phyloP scores from a whole-genome alignment of 305 asterid species.

The Solanum hybrid region DNA sequence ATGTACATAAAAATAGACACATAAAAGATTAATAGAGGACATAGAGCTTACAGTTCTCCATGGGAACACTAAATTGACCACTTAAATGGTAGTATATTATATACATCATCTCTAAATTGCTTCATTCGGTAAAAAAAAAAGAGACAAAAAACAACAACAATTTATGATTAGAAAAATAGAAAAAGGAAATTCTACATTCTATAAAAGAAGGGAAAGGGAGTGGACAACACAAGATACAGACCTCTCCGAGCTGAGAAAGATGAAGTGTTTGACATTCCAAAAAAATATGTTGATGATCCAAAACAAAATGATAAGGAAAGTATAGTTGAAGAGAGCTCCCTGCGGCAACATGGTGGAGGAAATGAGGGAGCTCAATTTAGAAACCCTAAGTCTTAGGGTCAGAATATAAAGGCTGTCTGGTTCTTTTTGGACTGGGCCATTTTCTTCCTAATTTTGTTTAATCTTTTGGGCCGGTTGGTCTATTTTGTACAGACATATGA shows the following conservation, averaged over 20 bases:
- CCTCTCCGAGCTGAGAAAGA: neutral
- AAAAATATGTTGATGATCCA: neutral
- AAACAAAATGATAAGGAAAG: too few species aligned
- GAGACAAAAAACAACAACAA: neutral
- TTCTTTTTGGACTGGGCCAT: neutral
- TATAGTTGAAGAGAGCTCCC: neutral
- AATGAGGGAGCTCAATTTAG: neutral
- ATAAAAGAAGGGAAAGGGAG: neutral
- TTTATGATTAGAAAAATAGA: neutral
- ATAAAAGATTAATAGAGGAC: neutral
- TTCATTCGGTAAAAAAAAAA: too few species aligned
- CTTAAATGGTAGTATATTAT: neutral
- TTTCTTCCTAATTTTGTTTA: neutral
- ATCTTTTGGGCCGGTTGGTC: neutral
- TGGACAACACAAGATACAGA: neutral
- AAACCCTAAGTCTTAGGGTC: neutral
- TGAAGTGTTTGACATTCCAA: neutral
- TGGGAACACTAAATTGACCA: neutral
- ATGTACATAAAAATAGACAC: too few species aligned
- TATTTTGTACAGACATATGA: neutral
- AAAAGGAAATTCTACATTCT: too few species aligned
- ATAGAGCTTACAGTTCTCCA: neutral
- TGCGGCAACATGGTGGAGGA: neutral
- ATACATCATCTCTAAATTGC: neutral
- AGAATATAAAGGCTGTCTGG: too few species aligned